A percentile compares a stretch with the other conserved stretches of the same genome.
Evolutionary conservation across 805 yeast genomes (phyloP).

Genomic region (Ogataea wickerhamii): DNA sequence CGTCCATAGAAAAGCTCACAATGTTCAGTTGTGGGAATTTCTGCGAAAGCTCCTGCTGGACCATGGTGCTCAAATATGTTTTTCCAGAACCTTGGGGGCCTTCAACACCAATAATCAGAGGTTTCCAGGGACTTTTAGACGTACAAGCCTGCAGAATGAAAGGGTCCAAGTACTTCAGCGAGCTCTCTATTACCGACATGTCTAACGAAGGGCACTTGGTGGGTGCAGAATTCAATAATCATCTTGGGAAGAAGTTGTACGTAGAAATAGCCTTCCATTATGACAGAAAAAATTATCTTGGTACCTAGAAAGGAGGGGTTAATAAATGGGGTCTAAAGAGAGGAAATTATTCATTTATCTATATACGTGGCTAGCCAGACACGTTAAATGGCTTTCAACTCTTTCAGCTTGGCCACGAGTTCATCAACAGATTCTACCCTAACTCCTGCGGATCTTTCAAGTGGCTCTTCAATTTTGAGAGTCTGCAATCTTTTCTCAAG

Average conservation of each 20-base stretch:
- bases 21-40: conserved; percentile 37
- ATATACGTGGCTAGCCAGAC: neutral
- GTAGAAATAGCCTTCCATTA: too few relatives aligned
- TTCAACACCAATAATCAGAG: conserved; percentile 50
- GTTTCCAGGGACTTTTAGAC: conserved; percentile 10
- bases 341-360: too few relatives aligned
- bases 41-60: conserved; percentile 34
- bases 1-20: conserved; percentile 73
- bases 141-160: conserved; percentile 26
- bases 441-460: conserved; percentile 74
- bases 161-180: conserved; percentile 30
- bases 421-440: conserved; percentile 82
- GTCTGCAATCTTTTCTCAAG: conserved; percentile 61
- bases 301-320: too few relatives aligned
- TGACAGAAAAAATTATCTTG: too few relatives aligned
- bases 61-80: conserved; percentile 47
- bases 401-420: conserved; percentile 73
- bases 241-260: too few relatives aligned
- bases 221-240: too few relatives aligned
- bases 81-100: conserved; percentile 86
- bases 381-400: conserved; percentile 59
- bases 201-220: too few relatives aligned
- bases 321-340: too few relatives aligned
- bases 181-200: conserved; percentile 18
- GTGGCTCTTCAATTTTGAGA: conserved; percentile 79